Conservation (phyloP, 192 early-diverging fungal species). For the Coemansia sp. region DNA sequence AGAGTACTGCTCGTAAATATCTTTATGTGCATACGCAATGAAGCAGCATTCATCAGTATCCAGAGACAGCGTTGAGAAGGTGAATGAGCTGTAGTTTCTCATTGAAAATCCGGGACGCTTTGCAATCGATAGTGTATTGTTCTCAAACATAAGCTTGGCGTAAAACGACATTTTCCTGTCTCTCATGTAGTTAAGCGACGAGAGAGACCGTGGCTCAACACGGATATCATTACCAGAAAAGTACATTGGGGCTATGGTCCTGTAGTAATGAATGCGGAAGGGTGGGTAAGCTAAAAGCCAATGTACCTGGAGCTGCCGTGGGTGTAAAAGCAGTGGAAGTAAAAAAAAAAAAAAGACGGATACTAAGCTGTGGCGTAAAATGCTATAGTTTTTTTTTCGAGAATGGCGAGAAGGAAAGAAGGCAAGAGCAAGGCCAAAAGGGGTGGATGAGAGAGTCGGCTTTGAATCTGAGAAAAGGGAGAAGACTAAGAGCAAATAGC, state of each 20-base stretch:
- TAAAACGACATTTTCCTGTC: neutral
- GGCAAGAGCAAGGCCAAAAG: neutral
- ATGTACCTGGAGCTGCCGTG: neutral
- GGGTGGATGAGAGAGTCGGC: neutral
- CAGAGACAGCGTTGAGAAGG: neutral
- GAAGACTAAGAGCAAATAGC: neutral
- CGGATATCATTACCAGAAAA: neutral
- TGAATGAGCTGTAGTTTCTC: neutral
- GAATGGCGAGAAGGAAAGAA: neutral
- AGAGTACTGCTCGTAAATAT: neutral
- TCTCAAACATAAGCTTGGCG: neutral
- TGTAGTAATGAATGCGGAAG: neutral
- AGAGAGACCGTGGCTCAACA: neutral
- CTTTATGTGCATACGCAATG: neutral
- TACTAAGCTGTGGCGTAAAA: too few species aligned
- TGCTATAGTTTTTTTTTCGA: neutral
- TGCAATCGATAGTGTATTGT: neutral
- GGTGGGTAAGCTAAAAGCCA: neutral
- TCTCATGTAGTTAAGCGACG: conserved; percentile 1
- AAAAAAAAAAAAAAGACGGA: neutral
- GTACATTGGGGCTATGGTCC: neutral
- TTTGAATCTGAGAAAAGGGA: neutral
- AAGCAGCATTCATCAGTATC: neutral
- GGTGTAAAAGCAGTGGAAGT: neutral
- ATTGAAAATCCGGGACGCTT: conserved; percentile 1